Percentiles rank a stretch among this genome's conserved stretches.
Evolutionary conservation across 164 flowering plant genomes (phyloP).

Genomic region (Nelumbo lutea): DNA sequence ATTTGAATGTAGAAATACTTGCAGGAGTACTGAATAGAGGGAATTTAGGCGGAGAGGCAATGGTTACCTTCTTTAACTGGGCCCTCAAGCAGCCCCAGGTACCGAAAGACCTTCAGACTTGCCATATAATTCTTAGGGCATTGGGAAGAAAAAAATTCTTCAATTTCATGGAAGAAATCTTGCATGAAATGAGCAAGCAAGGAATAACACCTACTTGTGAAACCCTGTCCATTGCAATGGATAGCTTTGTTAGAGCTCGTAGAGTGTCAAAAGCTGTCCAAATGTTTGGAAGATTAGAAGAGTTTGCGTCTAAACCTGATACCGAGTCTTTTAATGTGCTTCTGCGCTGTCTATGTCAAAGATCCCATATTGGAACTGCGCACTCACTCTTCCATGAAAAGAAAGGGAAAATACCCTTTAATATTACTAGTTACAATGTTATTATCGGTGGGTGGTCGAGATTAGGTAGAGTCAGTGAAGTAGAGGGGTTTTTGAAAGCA

Average conservation of each 20-base stretch:
- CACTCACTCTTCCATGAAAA: conserved; percentile 37
- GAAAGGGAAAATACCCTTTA: conserved; percentile 48
- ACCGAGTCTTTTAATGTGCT: conserved; percentile 56
- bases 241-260: conserved; percentile 53
- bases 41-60: conserved; percentile 62
- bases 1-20: conserved; percentile 44
- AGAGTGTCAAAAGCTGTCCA: conserved; percentile 50
- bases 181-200: conserved; percentile 38
- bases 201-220: conserved; percentile 35
- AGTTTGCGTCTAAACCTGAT: conserved; percentile 42
- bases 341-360: conserved; percentile 46
- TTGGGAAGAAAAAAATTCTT: conserved; percentile 74
- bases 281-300: conserved; percentile 44
- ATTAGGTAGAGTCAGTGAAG: conserved; percentile 47
- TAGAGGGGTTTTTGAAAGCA: conserved; percentile 45
- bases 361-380: conserved; percentile 64
- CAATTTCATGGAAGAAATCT: conserved; percentile 32
- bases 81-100: conserved; percentile 47
- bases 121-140: conserved; percentile 52
- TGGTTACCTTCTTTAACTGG: conserved; percentile 80
- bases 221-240: conserved; percentile 53
- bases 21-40: conserved; percentile 62
- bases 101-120: conserved; percentile 25
- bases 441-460: conserved; percentile 77
- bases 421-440: conserved; percentile 43